Base-by-base conservation (phyloP, 805 yeast species). In the Nakazawaea holstii region DNA sequence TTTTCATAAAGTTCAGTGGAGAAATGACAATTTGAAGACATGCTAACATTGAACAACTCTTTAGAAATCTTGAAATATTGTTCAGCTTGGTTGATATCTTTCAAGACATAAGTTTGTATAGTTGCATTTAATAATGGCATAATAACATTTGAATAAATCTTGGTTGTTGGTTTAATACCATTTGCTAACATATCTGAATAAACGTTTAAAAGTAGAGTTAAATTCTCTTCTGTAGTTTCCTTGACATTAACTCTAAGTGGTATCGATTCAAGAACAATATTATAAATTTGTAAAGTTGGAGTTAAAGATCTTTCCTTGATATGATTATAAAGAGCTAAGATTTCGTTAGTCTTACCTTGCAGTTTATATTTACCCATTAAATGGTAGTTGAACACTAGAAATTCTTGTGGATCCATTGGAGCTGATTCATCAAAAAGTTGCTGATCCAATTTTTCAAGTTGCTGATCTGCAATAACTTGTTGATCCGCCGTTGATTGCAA, bases 141-240 rank as follows among this genome's bases (percentile, higher is more conserved):
- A 40, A 85, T 66, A 5, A 77, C 73, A 3, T 76, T 59, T 54
- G 76, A 68, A 60, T 78, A 84, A 7, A 87, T 82, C 15, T 66
- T 67, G 37, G 60, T 56, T 26, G 74, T 69, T 14, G 94, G 94
- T 58, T 77, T 81, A 35, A 78, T 50, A 51, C 68, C 70, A 53
- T 72, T 69, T 24, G 75, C 58, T 35, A 85, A 68, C 59, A 84
- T 65, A 55, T 83, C 90, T 43, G 85, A 86, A 58, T 85, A 85
- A 32, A 83, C 80, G 17, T 79, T 82, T 52, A 85, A 65, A 49
- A 85, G 60, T 46, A 74, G 77, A 2, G 87, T 83, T 59, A 85
- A 68, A 58, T 75, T 77, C 40, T 73, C 74, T 59, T 85, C 89
- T 6, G 77, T 62, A 26, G 80, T 69, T 52, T 72, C 75, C 48